Evolutionary conservation across 179 eudicot genomes (phyloP), one percentile per base, ranked within the genome.

Genomic region (Amaranthus tricolor): DNA sequence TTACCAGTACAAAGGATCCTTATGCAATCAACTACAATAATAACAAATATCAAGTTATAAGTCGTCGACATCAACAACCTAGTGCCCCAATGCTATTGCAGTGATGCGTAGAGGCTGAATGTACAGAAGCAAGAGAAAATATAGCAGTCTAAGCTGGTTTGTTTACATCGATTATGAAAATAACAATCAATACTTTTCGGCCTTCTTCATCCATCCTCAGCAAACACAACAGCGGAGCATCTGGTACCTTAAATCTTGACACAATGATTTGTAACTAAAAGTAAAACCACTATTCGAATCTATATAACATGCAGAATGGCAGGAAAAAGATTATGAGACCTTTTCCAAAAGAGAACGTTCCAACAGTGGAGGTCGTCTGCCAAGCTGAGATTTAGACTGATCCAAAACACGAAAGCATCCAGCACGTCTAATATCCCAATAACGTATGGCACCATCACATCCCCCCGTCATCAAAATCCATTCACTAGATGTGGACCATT

Each of bases 401-500:
- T 95, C 89, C 78, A 93, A 79, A 74, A 95, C 93, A 77, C 81
- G 86, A 78, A 95, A 95, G 74, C 99, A 93, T 64, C 99, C 99
- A 75, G 99, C 95, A 14, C 93, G 95, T 77, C 99, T 86, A 68
- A 93, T 91, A 83, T 95, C 99, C 99, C 99, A 95, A 80, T 90
- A 90, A 49, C 96, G 96, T 81, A 95, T 89, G 50, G 99, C 99
- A 78, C 99, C 99, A 82, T 95, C 99, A 79, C 97, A 90, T 70
- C 99, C 99, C 51, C 99, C 99, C 11, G 99, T 92, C 73, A 89
- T 72, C 83, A 95, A 82, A 82, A 93, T 86, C 97, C 97, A 95
- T 86, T 95, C 99, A 78, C 93, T 95, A 77, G 99, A 90, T 74
- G 84, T 87, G 66, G 97, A 95, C 99, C 99, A 95, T 83, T 95